A percentile compares a stretch with the other conserved stretches of the same genome.
These are phyloP conservation scores for Chaetomium sp. DNA, from an alignment of 2,329 filamentous ascomycete genomes.

Conservation along the genomic window DNA sequence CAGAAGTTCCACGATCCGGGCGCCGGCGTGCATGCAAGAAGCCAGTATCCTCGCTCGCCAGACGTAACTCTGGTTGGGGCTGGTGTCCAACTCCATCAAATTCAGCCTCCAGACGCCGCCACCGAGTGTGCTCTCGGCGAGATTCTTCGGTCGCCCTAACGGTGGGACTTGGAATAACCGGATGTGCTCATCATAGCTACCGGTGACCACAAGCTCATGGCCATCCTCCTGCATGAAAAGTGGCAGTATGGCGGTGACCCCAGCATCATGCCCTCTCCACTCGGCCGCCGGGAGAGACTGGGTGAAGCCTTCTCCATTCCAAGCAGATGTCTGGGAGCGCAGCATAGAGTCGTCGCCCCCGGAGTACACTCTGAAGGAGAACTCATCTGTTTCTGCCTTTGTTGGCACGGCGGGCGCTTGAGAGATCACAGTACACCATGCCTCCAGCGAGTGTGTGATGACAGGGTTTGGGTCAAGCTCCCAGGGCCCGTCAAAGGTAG, in stretches of 20 bases:
- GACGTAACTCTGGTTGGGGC: constrained; percentile 20
- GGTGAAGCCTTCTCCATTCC: constrained; percentile 1
- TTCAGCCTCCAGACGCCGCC: constrained; percentile 84
- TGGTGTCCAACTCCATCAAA: constrained; percentile 36
- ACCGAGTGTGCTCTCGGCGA: constrained; percentile 63
- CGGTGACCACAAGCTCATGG: constrained; percentile 63
- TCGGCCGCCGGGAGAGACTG: constrained; percentile 20
- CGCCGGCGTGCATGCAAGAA: constrained; percentile 91
- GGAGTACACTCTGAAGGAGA: constrained; percentile 48
- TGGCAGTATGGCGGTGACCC: constrained; percentile 81
- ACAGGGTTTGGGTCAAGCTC: constrained; percentile 32
- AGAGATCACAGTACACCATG: constrained; percentile 65
- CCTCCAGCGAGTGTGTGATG: constrained; percentile 55
- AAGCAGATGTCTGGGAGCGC: constrained; percentile 37
- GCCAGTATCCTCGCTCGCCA: constrained; percentile 54
- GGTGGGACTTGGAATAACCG: constrained; percentile 55
- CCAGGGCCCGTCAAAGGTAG: constrained; percentile 35
- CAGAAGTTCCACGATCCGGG: constrained; percentile 52
- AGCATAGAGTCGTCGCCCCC: constrained; percentile 72
- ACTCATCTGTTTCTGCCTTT: constrained; percentile 10
- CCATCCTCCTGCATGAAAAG: constrained; percentile 41
- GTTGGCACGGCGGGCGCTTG: constrained; percentile 6
- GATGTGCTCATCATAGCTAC: constrained; percentile 84
- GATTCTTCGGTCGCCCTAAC: constrained; percentile 40
- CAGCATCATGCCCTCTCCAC: constrained; percentile 57